Conservation (phyloP, 2,329 filamentous ascomycete genomes). For the Rhynchosporium secalis region DNA sequence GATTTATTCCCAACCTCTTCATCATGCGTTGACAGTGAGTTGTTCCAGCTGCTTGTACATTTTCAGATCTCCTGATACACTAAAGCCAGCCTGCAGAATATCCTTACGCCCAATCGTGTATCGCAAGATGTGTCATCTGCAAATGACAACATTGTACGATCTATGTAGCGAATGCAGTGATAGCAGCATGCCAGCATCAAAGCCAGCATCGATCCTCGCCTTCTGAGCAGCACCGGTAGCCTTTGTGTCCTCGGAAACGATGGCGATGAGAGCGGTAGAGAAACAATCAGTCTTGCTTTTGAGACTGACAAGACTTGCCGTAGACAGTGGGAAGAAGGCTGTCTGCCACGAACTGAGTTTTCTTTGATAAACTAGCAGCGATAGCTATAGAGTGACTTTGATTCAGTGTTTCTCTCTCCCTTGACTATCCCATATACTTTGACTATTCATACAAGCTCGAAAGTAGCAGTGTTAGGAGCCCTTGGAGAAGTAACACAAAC, state of each 20-base stretch:
- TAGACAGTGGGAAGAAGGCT: slow-evolving; percentile 17
- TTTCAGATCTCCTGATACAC: too few relatives aligned
- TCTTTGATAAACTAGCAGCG: slow-evolving; percentile 21
- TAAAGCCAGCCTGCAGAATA: background rate
- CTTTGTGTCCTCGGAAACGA: slow-evolving; percentile 23
- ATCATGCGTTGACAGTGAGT: too few relatives aligned
- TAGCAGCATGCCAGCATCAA: slow-evolving; percentile 12
- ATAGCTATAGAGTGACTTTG: slow-evolving; percentile 5
- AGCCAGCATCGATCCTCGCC: slow-evolving; percentile 18
- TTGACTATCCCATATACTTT: too few relatives aligned
- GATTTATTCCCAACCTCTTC: too few relatives aligned
- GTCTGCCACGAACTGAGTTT: slow-evolving; percentile 18
- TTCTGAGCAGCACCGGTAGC: slow-evolving; percentile 8
- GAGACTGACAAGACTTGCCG: slow-evolving; percentile 8
- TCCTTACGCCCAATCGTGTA: background rate
- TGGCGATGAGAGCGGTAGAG: slow-evolving; percentile 22
- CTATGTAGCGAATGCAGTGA: slow-evolving; percentile 8
- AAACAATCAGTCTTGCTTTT: slow-evolving; percentile 23
- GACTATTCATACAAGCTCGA: background rate
- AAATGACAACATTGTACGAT: background rate
- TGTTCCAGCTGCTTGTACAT: too few relatives aligned
- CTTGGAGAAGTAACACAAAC: background rate
- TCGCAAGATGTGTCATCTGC: background rate
- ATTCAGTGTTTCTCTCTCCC: background rate
- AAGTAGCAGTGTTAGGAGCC: background rate